Evolutionary conservation across 306 rosid species (phyloP).

Genomic region (Trichosanthes cucumerina): DNA sequence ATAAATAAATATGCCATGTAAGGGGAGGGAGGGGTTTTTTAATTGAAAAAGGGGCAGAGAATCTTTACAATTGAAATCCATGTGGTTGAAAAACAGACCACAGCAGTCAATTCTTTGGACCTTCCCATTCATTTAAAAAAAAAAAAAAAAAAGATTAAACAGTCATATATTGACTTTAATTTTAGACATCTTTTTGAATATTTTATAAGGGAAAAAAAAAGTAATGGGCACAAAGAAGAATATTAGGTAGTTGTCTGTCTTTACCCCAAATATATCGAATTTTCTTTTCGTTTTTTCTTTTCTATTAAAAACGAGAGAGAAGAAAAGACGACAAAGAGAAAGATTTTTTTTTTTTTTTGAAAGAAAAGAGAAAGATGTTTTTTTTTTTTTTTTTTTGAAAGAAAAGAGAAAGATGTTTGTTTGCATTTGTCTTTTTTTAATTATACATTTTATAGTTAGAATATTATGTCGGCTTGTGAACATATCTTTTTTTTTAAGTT

Average conservation of each 20-base stretch:
- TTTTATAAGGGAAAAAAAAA: background rate
- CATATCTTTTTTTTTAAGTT: too few species aligned
- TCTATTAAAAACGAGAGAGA: too few species aligned
- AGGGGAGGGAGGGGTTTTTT: background rate
- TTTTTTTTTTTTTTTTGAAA: too few species aligned
- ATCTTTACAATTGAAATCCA: background rate
- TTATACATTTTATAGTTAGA: too few species aligned
- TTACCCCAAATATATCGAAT: background rate
- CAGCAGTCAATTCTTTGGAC: background rate
- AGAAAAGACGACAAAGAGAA: too few species aligned
- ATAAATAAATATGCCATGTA: background rate
- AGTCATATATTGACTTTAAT: background rate
- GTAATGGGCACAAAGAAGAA: background rate
- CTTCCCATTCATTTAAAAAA: background rate
- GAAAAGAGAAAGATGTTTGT: too few species aligned
- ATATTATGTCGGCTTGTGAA: too few species aligned
- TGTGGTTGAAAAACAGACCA: background rate
- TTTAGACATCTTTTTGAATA: background rate
- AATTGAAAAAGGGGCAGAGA: background rate
- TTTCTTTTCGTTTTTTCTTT: too few species aligned
- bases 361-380: too few species aligned
- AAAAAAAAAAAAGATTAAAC: too few species aligned
- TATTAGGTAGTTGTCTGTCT: background rate
- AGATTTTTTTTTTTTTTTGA: too few species aligned
- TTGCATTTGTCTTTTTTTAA: too few species aligned